These are phyloP conservation scores for Tephrocybe sp. DNA, from an alignment of 768 basidiomycete genomes.

Conservation along the genomic window DNA sequence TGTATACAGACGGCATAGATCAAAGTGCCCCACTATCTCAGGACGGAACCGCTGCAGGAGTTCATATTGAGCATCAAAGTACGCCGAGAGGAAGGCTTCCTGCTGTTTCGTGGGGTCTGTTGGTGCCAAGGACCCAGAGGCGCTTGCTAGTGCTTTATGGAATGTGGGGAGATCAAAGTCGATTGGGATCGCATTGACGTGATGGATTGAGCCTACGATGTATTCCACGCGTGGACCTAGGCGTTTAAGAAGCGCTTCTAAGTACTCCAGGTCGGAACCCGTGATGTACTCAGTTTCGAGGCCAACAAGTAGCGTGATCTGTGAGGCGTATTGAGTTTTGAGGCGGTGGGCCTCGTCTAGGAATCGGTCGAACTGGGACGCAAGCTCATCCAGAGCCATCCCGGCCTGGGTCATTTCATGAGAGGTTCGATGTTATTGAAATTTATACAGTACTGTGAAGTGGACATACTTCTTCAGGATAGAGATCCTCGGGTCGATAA, in stretches of 20 bases:
- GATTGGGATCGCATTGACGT: slow-evolving; percentile 85
- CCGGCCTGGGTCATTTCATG: slow-evolving; percentile 63
- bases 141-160: slow-evolving; percentile 53
- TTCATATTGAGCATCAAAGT: slow-evolving; percentile 85
- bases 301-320: slow-evolving; percentile 81
- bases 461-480: slow-evolving; percentile 87
- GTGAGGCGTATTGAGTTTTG: slow-evolving; percentile 55
- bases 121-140: slow-evolving; percentile 24
- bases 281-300: slow-evolving; percentile 93
- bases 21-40: slow-evolving; percentile 91
- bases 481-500: slow-evolving; percentile 78
- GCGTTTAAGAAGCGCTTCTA: slow-evolving; percentile 51
- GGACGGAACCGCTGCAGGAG: slow-evolving; percentile 74
- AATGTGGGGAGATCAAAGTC: slow-evolving; percentile 85
- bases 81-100: slow-evolving; percentile 57
- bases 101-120: slow-evolving; percentile 25
- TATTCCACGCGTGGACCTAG: slow-evolving; percentile 69
- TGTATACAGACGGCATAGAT: slow-evolving; percentile 85
- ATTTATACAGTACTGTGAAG: background rate
- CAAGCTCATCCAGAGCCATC: slow-evolving; percentile 50
- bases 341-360: slow-evolving; percentile 79
- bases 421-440: slow-evolving; percentile 11
- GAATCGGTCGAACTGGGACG: slow-evolving; percentile 69
- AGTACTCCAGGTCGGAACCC: slow-evolving; percentile 54
- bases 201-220: slow-evolving; percentile 91